phyloP scores from a whole-genome alignment of 148 eudicot species.

The Polygonum aviculare region DNA sequence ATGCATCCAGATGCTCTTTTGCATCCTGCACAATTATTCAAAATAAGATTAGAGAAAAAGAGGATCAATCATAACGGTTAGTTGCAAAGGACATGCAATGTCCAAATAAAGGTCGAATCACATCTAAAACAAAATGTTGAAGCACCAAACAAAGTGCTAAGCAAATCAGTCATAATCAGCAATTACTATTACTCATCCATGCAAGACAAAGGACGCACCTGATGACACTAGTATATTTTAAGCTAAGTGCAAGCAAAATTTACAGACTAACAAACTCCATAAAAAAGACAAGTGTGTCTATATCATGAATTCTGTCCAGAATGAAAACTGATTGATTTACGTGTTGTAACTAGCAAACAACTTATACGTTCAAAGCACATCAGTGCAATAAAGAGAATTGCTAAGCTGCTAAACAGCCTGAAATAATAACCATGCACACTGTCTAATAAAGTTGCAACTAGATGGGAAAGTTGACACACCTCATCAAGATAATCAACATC shows the following conservation, averaged over 20 bases:
- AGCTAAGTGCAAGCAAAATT: background rate
- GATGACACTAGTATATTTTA: background rate
- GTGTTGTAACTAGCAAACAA: background rate
- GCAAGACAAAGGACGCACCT: background rate
- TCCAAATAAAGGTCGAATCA: background rate
- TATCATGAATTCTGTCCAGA: background rate
- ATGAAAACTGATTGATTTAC: background rate
- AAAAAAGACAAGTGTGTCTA: background rate
- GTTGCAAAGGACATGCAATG: background rate
- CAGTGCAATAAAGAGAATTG: background rate
- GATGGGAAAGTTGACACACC: slow-evolving; percentile 26
- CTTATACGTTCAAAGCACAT: background rate
- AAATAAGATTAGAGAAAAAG: background rate
- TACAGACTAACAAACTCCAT: background rate
- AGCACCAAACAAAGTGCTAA: background rate
- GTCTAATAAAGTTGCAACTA: background rate
- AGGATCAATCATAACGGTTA: background rate
- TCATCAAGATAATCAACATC: slow-evolving; percentile 97
- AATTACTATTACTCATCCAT: background rate
- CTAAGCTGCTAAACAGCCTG: too few species aligned
- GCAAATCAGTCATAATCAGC: background rate
- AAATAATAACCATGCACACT: too few species aligned
- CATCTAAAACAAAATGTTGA: background rate
- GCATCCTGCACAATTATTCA: slow-evolving; percentile 62
- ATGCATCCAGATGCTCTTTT: slow-evolving; percentile 92